Conservation (phyloP, 2,329 filamentous ascomycete genomes). For the Fusarium goolgardi region DNA sequence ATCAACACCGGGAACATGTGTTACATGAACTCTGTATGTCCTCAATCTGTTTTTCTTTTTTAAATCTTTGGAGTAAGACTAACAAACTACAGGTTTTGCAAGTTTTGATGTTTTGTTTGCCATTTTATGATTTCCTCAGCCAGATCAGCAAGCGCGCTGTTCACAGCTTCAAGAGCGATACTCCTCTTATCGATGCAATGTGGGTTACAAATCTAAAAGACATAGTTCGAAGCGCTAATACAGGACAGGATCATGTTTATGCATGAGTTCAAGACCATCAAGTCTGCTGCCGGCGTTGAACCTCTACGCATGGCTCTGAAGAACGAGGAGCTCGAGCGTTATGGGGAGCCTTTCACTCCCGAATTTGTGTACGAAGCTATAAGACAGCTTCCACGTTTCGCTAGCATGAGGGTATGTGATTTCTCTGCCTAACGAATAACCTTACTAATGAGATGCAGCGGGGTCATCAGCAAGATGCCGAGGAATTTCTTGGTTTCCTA, state of each 20-base stretch:
- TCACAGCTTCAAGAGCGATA: slow-evolving; percentile 95
- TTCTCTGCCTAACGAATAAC: too few species aligned
- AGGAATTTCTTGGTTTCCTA: slow-evolving; percentile 95
- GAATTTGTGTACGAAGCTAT: slow-evolving; percentile 97
- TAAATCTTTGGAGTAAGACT: slow-evolving; percentile 42
- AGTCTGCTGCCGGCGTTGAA: slow-evolving; percentile 79
- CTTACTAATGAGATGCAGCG: slow-evolving; percentile 63
- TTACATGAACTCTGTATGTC: slow-evolving; percentile 97
- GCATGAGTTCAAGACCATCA: slow-evolving; percentile 88
- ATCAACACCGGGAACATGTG: slow-evolving; percentile 99
- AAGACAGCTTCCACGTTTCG: slow-evolving; percentile 85
- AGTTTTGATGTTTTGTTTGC: slow-evolving; percentile 91
- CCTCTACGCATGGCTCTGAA: slow-evolving; percentile 80
- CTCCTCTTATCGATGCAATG: slow-evolving; percentile 93
- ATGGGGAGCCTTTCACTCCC: slow-evolving; percentile 90
- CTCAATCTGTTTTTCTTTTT: too few species aligned
- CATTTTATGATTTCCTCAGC: slow-evolving; percentile 94
- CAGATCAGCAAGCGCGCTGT: slow-evolving; percentile 84
- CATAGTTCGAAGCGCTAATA: slow-evolving; percentile 8
- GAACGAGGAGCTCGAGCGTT: slow-evolving; percentile 85
- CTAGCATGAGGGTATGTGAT: slow-evolving; percentile 83
- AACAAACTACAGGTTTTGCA: slow-evolving; percentile 79
- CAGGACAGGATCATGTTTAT: slow-evolving; percentile 87
- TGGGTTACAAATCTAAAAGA: slow-evolving; percentile 59
- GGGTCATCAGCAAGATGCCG: slow-evolving; percentile 96